phyloP scores from a whole-genome alignment of 2,329 filamentous ascomycete species.

The Bipolaris gigantea region DNA sequence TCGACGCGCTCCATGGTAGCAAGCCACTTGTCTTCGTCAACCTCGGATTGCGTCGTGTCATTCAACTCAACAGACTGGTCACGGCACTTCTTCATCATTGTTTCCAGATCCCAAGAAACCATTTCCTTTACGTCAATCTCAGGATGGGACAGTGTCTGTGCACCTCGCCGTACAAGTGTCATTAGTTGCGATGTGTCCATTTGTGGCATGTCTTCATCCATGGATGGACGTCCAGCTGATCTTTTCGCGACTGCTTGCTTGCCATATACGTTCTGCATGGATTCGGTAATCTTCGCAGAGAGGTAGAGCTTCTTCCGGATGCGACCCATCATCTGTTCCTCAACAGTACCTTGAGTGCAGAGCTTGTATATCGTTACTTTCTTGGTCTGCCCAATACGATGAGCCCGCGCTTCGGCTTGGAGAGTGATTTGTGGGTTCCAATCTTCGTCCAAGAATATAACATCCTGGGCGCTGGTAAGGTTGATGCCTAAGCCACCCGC shows the following conservation, averaged over 20 bases:
- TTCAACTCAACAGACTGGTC: conserved; percentile 53
- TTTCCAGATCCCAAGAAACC: conserved; percentile 60
- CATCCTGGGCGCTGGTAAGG: conserved; percentile 56
- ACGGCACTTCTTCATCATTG: conserved; percentile 57
- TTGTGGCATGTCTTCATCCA: conserved; percentile 54
- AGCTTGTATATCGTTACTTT: conserved; percentile 60
- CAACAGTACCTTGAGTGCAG: conserved; percentile 59
- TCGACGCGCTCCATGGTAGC: conserved; percentile 60
- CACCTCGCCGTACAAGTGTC: conserved; percentile 57
- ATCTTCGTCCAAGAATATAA: conserved; percentile 60
- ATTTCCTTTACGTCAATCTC: conserved; percentile 60
- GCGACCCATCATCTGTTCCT: conserved; percentile 61
- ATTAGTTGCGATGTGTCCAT: conserved; percentile 57
- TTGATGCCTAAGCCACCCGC: conserved; percentile 61
- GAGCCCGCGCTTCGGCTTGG: conserved; percentile 58
- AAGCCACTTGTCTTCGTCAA: conserved; percentile 60
- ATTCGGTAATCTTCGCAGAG: conserved; percentile 62
- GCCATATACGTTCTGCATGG: conserved; percentile 58
- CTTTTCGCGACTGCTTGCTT: conserved; percentile 32
- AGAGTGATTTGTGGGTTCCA: conserved; percentile 59
- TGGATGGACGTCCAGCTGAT: conserved; percentile 14
- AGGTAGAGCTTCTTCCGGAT: conserved; percentile 66
- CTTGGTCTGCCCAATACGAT: conserved; percentile 58
- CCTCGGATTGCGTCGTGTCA: conserved; percentile 43
- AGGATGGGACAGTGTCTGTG: conserved; percentile 56